A percentile compares a stretch with the other conserved stretches of the same genome.
These are phyloP conservation scores for Nothophaeocryptopus gaeumannii DNA, from an alignment of 2,329 filamentous ascomycete genomes.

Conservation along the genomic window DNA sequence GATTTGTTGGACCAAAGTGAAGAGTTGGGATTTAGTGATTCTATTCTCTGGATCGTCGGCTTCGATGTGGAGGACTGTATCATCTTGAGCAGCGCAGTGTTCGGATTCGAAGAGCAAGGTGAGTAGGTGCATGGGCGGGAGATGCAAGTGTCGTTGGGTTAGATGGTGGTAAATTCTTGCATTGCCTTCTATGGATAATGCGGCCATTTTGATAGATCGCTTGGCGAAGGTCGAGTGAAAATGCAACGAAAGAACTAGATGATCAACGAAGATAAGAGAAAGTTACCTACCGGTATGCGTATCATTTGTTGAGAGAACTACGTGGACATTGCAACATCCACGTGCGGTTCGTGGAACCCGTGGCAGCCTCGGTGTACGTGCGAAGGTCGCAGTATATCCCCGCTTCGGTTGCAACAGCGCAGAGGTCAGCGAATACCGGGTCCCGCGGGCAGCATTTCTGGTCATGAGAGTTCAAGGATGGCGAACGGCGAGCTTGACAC, in stretches of 20 bases:
- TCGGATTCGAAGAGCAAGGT: conserved; percentile 40
- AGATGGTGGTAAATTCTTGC: conserved; percentile 25
- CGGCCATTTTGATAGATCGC: conserved; percentile 5
- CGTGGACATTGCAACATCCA: background rate
- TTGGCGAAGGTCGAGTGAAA: too few species aligned
- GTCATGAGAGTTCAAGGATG: too few species aligned
- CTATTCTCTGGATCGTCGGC: conserved; percentile 54
- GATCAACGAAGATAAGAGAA: too few species aligned
- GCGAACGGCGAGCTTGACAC: background rate
- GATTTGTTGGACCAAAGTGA: conserved; percentile 50
- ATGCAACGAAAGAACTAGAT: too few species aligned
- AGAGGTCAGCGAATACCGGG: too few species aligned
- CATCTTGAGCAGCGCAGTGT: conserved; percentile 41
- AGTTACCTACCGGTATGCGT: too few species aligned
- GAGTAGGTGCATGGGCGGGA: conserved; percentile 41
- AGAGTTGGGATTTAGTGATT: conserved; percentile 54
- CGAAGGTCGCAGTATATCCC: background rate
- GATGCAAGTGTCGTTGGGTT: conserved; percentile 22
- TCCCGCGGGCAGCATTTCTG: too few species aligned
- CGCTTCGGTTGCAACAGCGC: too few species aligned
- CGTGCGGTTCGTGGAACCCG: background rate
- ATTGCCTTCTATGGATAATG: conserved; percentile 13
- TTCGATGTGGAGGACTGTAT: conserved; percentile 56
- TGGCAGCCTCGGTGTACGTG: conserved; percentile 1
- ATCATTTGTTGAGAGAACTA: background rate